These are phyloP conservation scores for Nyssa sinensis DNA, from an alignment of 148 eudicot species.

Conservation along the genomic window DNA sequence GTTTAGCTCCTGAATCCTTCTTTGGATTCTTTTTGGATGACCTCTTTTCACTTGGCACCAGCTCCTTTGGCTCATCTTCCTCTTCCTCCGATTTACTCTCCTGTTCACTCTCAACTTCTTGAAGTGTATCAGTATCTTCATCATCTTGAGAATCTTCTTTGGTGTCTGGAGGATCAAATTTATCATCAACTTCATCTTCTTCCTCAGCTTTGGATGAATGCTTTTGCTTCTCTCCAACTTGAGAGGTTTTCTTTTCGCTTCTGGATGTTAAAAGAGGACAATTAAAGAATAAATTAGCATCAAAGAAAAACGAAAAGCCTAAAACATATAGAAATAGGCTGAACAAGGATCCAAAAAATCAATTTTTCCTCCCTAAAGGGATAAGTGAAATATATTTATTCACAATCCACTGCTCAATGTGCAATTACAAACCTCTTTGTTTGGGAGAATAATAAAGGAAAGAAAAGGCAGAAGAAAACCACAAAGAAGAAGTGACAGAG, in stretches of 20 bases:
- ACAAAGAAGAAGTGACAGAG: too few species aligned
- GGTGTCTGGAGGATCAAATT: slow-evolving; percentile 43
- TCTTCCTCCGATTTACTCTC: slow-evolving; percentile 49
- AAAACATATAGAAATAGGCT: too few species aligned
- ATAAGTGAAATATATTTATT: too few species aligned
- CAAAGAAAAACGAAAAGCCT: background rate
- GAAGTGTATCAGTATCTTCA: slow-evolving; percentile 40
- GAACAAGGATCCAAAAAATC: too few species aligned
- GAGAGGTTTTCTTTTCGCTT: slow-evolving; percentile 44
- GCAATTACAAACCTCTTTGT: too few species aligned
- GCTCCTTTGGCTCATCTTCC: slow-evolving; percentile 37
- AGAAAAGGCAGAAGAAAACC: too few species aligned
- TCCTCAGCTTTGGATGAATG: slow-evolving; percentile 36
- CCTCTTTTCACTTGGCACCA: slow-evolving; percentile 36
- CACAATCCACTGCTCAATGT: too few species aligned
- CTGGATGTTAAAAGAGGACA: slow-evolving; percentile 13
- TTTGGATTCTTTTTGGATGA: slow-evolving; percentile 37
- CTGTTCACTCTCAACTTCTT: slow-evolving; percentile 54
- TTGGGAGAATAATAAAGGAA: too few species aligned
- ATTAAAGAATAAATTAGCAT: background rate
- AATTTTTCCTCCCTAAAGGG: too few species aligned
- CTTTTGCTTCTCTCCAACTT: slow-evolving; percentile 53
- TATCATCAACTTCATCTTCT: slow-evolving; percentile 50
- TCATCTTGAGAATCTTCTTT: slow-evolving; percentile 53
- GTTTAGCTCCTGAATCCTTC: slow-evolving; percentile 47